These are phyloP conservation scores for Wickerhamia fluorescens DNA, from an alignment of 805 yeast species.

Conservation along the genomic window DNA sequence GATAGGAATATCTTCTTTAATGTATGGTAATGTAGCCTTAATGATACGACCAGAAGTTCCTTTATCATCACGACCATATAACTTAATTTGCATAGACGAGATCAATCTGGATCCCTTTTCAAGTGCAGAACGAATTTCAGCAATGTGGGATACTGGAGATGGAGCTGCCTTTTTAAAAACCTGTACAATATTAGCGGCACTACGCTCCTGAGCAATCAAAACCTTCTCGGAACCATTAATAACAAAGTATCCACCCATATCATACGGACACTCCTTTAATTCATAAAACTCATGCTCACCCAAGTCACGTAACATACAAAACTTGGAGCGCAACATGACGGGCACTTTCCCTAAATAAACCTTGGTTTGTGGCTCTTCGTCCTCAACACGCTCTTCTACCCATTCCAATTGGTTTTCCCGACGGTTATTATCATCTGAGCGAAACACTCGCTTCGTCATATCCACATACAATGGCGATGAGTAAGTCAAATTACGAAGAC, in stretches of 20 bases:
- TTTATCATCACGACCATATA: slow-evolving; percentile 75
- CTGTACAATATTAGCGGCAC: slow-evolving; percentile 97
- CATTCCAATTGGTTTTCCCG: slow-evolving; percentile 38
- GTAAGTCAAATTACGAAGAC: slow-evolving; percentile 91
- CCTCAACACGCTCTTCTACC: slow-evolving; percentile 45
- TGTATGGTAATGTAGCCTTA: slow-evolving; percentile 93
- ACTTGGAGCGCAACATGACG: slow-evolving; percentile 93
- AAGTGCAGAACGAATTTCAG: slow-evolving; percentile 93
- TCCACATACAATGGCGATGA: slow-evolving; percentile 95
- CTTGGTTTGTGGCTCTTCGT: slow-evolving; percentile 58
- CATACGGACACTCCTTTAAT: slow-evolving; percentile 97
- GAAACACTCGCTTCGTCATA: slow-evolving; percentile 84
- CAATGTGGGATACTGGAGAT: slow-evolving; percentile 91
- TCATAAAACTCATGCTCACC: slow-evolving; percentile 92
- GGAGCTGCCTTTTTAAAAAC: slow-evolving; percentile 97
- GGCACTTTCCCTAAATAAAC: slow-evolving; percentile 97
- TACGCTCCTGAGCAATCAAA: slow-evolving; percentile 95
- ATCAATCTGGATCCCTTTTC: slow-evolving; percentile 97
- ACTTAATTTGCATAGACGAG: slow-evolving; percentile 88
- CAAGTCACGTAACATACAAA: slow-evolving; percentile 85
- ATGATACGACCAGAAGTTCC: slow-evolving; percentile 72
- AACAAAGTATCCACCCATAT: slow-evolving; percentile 99
- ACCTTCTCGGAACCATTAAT: slow-evolving; percentile 98
- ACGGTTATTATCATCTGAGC: slow-evolving; percentile 65
- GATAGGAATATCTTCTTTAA: slow-evolving; percentile 94